Conservation (phyloP, 2,329 filamentous ascomycete genomes). For the Penicillium italicum region DNA sequence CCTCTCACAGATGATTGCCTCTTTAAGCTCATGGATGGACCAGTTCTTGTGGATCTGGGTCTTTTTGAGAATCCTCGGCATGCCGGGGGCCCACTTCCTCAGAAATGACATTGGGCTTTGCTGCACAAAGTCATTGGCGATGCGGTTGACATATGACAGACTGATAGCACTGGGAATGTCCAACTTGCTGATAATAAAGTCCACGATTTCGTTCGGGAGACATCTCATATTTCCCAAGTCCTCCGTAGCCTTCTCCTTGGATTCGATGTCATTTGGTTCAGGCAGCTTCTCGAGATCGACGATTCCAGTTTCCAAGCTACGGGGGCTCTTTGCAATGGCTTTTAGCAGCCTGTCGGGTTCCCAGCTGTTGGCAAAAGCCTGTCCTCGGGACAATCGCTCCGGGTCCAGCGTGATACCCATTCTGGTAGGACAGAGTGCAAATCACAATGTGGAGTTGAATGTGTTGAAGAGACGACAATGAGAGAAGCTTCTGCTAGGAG, state of each 20-base stretch:
- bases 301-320: too few species aligned
- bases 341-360: not conserved
- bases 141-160: not conserved
- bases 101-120: not conserved
- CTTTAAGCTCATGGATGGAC: not conserved
- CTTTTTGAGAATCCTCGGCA: not conserved
- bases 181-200: not conserved
- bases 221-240: not conserved
- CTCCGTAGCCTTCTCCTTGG: not conserved
- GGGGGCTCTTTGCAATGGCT: not conserved
- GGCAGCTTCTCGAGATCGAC: not conserved
- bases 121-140: not conserved
- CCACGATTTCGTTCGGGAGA: not conserved
- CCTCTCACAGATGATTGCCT: not conserved
- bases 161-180: not conserved
- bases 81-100: not conserved
- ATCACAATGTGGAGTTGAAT: not conserved
- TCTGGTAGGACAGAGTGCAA: not conserved
- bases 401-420: not conserved
- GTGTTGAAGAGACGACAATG: not conserved
- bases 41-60: not conserved
- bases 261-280: not conserved
- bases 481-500: too few species aligned
- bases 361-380: not conserved
- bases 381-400: not conserved